Base-by-base conservation (phyloP, 1,139 yeast species). In the Kazachstania sp. region DNA sequence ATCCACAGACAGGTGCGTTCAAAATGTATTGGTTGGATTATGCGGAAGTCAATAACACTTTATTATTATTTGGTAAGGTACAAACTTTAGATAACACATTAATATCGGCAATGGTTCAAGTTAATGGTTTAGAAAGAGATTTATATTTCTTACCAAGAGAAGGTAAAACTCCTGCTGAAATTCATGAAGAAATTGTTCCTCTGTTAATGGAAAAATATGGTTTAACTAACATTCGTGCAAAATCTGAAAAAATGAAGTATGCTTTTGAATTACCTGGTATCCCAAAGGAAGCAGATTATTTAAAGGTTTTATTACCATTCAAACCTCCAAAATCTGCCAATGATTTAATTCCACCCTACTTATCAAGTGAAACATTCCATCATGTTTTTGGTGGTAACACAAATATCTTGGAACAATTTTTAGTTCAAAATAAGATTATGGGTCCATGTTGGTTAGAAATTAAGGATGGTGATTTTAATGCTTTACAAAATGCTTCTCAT, bases 381-480 rank as follows among this genome's bases (percentile, higher is more conserved):
- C 84, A 78, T 50, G 86, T 87, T 3, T 88, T 90, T 68, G 98
- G 98, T 42, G 73, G 87, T 4, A 78, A 74, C 50, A 69, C 94
- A 2, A 75, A 75, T 49, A 72, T 86, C 37, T 88, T 92, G 66
- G 98, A 92, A 68, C 76, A 87, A 13, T 87, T 92, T 67, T 95
- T 87, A 12, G 63, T 88, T 30, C 86, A 84, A 63, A 76, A 86
- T 56, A 81, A 83, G 54, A 74, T 92, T 39, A 88, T 88, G 96
- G 99, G 99, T 5, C 99, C 99, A 1, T 88, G 98, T 63, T 92
- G 98, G 98, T 71, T 92, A 46, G 83, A 83, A 46, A 72, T 94
- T 44, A 71, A 74, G 39, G 73, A 77, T 43, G 83, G 83, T 41
- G 79, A 83, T 54, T 84, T 86, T 55, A 64, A 67, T 19, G 65